Evolutionary conservation across 192 early-diverging fungal species (phyloP).

Genomic region (Linnemannia exigua): DNA sequence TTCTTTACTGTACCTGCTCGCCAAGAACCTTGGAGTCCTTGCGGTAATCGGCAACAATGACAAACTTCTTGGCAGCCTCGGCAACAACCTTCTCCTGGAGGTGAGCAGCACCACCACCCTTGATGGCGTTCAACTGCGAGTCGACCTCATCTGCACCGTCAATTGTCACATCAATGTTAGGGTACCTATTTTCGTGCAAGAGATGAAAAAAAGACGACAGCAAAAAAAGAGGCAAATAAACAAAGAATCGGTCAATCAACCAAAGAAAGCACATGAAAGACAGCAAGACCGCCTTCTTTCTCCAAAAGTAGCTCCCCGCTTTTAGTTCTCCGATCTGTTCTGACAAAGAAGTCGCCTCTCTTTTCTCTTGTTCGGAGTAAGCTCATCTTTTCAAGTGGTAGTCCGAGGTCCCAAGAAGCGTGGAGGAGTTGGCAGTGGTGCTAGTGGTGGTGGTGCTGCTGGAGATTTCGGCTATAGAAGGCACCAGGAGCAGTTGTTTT

Average conservation of each 20-base stretch:
- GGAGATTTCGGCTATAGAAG: background rate
- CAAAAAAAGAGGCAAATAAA: background rate
- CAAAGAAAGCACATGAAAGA: background rate
- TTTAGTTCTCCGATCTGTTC: conserved; percentile 10
- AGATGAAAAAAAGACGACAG: background rate
- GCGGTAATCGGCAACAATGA: conserved; percentile 92
- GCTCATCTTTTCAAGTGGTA: background rate
- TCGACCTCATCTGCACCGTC: conserved; percentile 95
- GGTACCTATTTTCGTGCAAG: conserved; percentile 60
- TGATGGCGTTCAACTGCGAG: conserved; percentile 89
- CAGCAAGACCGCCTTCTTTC: background rate
- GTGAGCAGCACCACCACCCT: conserved; percentile 95
- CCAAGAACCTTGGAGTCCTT: conserved; percentile 87
- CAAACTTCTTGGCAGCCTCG: conserved; percentile 82
- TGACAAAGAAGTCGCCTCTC: background rate
- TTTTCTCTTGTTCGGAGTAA: background rate
- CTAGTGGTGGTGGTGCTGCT: background rate
- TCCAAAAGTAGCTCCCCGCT: conserved; percentile 9
- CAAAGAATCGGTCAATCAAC: background rate
- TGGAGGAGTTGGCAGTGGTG: background rate
- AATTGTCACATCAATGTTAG: conserved; percentile 89
- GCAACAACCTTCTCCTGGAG: conserved; percentile 96
- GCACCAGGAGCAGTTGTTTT: background rate
- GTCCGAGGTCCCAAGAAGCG: background rate
- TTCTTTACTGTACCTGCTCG: conserved; percentile 61